Conservation (phyloP, 495 filamentous ascomycete genomes). For the Talaromyces adpressus region DNA sequence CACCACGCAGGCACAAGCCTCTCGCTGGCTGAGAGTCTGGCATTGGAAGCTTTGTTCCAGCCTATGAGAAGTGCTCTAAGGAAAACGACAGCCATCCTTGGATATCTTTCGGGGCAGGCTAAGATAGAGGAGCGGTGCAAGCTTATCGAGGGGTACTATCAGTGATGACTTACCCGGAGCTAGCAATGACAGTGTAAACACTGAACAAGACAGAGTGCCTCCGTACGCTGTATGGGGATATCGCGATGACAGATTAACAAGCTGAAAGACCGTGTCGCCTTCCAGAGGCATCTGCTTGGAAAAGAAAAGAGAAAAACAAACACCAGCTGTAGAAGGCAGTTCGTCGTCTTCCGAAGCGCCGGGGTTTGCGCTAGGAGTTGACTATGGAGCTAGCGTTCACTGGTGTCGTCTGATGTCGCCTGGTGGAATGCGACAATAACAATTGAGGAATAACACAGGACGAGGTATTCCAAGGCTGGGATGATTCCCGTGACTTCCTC, state of each 20-base stretch:
- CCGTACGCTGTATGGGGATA: neutral
- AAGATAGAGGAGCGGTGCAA: neutral
- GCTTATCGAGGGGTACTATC: neutral
- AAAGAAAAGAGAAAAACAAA: neutral
- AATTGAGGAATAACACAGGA: neutral
- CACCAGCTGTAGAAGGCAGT: neutral
- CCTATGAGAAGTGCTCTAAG: conserved; percentile 1
- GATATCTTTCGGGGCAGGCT: neutral
- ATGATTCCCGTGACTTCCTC: neutral
- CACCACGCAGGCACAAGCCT: neutral
- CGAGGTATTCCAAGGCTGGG: neutral
- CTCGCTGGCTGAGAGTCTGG: neutral
- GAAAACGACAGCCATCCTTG: neutral
- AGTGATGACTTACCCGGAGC: neutral
- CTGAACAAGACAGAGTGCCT: neutral
- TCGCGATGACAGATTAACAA: neutral
- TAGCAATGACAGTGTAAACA: neutral
- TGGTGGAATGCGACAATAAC: neutral
- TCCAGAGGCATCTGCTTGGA: neutral
- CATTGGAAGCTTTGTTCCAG: neutral
- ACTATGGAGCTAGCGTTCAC: neutral
- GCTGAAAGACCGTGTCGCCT: neutral
- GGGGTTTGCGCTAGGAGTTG: neutral
- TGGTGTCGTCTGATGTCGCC: neutral
- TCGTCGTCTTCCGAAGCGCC: neutral